Evolutionary conservation across 345 rosid species (phyloP), one percentile per base, ranked within the genome.

Genomic region (Cardamine chenopodiifolia): DNA sequence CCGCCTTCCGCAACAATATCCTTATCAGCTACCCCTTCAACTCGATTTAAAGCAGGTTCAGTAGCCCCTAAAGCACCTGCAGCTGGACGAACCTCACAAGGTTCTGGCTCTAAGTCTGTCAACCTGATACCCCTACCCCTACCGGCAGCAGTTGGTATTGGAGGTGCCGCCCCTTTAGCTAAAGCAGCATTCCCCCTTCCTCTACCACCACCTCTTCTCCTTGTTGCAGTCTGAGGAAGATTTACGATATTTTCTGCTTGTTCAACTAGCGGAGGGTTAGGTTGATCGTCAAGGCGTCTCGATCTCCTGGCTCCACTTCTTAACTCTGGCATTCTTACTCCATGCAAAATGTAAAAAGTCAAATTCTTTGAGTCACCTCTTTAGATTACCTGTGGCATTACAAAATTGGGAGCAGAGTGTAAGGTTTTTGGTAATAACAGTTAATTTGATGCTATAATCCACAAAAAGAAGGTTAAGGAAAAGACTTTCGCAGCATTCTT

Each of bases 261-360:
- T 65, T 86, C 88, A 37, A 81, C 60, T 13, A 85, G 88, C 72
- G 86, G 98, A 31, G 88, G 92, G 55, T 81, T 81, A 68, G 90
- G 88, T 85, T 93, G 96, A 78, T 93, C 87, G 72, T 86, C 96
- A 75, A 90, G 91, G 60, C 98, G 95, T 79, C 87, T 93, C 60
- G 89, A 93, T 86, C 97, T 88, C 80, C 98, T 86, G 73, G 96
- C 89, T 89, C 97, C 98, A 49, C 97, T 93, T 89, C 93, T 86
- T 91, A 93, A 84, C 83, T 93, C 97, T 59, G 96, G 98, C 98
- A 93, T 93, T 84, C 84, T 92, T 89, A 93, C 60, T 87, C 95
- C 98, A 93, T 93, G 87, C 91, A 93, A 86, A 76, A 89, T 78
- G 83, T 85, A 81, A 70, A 88, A 74, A 74, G 61, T 85, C 73